A percentile compares a stretch with the other conserved stretches of the same genome.
Conservation (phyloP, 371 early-diverging fungal genomes). For the Catenaria anguillulae region DNA sequence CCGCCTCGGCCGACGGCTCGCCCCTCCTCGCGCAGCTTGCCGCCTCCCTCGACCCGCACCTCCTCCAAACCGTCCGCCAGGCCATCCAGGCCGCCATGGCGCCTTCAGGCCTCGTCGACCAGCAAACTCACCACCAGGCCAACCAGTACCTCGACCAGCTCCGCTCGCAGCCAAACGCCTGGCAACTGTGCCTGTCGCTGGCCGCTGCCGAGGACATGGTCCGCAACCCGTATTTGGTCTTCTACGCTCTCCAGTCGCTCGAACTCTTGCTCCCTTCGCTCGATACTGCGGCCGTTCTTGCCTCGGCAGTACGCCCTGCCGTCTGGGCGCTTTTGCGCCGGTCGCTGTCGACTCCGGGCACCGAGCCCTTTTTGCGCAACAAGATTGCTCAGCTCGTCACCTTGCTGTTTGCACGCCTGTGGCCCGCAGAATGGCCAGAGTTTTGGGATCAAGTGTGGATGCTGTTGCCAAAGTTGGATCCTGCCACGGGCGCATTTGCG, state of each 20-base stretch:
- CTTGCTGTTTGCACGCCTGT: slow-evolving; percentile 61
- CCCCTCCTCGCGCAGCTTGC: too few relatives aligned
- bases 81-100: too few relatives aligned
- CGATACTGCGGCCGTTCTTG: background rate
- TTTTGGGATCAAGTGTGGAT: slow-evolving; percentile 74
- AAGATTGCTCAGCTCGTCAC: slow-evolving; percentile 75
- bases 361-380: slow-evolving; percentile 50
- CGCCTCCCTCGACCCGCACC: too few relatives aligned
- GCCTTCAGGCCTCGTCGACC: too few relatives aligned
- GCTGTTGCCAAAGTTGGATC: slow-evolving; percentile 27
- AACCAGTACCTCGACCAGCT: too few relatives aligned
- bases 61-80: too few relatives aligned
- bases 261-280: background rate
- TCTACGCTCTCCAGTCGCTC: background rate
- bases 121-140: too few relatives aligned
- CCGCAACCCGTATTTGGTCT: background rate
- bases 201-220: too few relatives aligned
- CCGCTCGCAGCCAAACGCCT: background rate
- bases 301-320: background rate
- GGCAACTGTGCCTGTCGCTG: background rate
- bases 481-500: slow-evolving; percentile 30
- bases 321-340: background rate
- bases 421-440: slow-evolving; percentile 67
- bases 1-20: too few relatives aligned
- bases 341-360: background rate